Percentiles rank a stretch among this genome's conserved stretches.
Evolutionary conservation across 2,329 filamentous ascomycete genomes (phyloP).

Genomic region (Epichloe baconii): DNA sequence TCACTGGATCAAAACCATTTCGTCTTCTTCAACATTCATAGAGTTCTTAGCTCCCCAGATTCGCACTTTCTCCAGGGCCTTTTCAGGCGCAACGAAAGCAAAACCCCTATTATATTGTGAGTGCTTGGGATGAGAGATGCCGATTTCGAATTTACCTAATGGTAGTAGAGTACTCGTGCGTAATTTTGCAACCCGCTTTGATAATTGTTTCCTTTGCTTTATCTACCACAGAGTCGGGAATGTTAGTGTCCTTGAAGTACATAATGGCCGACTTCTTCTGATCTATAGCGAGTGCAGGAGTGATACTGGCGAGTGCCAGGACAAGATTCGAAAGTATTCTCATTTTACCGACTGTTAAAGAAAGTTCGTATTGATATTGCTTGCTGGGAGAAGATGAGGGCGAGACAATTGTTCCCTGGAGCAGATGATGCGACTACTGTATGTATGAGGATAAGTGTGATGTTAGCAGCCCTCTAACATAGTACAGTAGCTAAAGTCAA

Average conservation of each 20-base stretch:
- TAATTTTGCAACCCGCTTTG: conserved; percentile 61
- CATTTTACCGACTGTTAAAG: conserved; percentile 35
- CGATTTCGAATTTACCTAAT: conserved; percentile 43
- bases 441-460: too few species aligned
- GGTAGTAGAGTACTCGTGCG: conserved; percentile 55
- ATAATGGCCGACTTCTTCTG: conserved; percentile 64
- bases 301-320: conserved; percentile 42
- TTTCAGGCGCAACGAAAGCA: conserved; percentile 57
- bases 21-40: conserved; percentile 59
- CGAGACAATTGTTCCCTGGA: neutral
- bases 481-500: too few species aligned
- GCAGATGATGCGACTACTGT: neutral
- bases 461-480: too few species aligned
- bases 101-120: conserved; percentile 50
- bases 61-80: conserved; percentile 54
- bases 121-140: neutral
- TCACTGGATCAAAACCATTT: conserved; percentile 40
- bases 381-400: neutral
- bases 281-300: conserved; percentile 49
- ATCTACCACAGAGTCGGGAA: conserved; percentile 51
- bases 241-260: conserved; percentile 56
- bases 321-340: conserved; percentile 42
- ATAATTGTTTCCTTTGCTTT: conserved; percentile 59
- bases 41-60: conserved; percentile 38
- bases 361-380: neutral